A percentile compares a stretch with the other conserved stretches of the same genome.
Evolutionary conservation across 805 yeast species (phyloP).

Genomic region (Metschnikowia rubicola): DNA sequence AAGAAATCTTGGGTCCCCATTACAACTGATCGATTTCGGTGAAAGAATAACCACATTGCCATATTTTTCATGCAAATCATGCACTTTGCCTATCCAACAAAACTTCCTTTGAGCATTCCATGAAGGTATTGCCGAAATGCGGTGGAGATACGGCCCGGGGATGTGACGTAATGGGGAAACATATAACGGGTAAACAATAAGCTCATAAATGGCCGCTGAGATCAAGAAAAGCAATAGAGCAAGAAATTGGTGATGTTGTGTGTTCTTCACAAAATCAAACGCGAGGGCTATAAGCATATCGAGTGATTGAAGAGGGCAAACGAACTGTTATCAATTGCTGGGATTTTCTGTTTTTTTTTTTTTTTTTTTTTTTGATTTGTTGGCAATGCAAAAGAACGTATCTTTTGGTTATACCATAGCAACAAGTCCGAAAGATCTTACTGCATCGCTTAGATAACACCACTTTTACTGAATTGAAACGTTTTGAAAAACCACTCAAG

Average conservation of each 20-base stretch:
- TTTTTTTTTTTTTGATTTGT: too few species aligned
- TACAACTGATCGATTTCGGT: conserved; percentile 60
- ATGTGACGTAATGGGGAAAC: conserved; percentile 47
- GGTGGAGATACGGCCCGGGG: conserved; percentile 58
- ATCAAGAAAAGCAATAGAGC: conserved; percentile 3
- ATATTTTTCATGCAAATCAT: conserved; percentile 48
- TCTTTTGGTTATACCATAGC: too few species aligned
- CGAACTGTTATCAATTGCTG: too few species aligned
- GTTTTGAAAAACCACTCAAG: not conserved
- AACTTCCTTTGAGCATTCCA: conserved; percentile 43
- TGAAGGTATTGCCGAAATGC: conserved; percentile 37
- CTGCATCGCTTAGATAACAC: not conserved
- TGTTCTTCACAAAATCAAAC: not conserved
- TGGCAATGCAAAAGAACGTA: too few species aligned
- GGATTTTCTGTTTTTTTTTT: too few species aligned
- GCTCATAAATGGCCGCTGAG: conserved; percentile 26
- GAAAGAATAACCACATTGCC: conserved; percentile 62
- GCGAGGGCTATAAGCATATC: too few species aligned
- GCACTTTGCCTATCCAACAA: conserved; percentile 38
- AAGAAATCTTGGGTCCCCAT: conserved; percentile 45
- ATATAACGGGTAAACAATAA: conserved; percentile 43
- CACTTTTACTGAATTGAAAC: too few species aligned
- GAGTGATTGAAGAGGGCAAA: too few species aligned
- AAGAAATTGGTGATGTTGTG: not conserved
- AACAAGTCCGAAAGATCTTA: too few species aligned